These are phyloP conservation scores for Dictyostelium firmibasis DNA, from an alignment of 78 protist species.

Conservation along the genomic window DNA sequence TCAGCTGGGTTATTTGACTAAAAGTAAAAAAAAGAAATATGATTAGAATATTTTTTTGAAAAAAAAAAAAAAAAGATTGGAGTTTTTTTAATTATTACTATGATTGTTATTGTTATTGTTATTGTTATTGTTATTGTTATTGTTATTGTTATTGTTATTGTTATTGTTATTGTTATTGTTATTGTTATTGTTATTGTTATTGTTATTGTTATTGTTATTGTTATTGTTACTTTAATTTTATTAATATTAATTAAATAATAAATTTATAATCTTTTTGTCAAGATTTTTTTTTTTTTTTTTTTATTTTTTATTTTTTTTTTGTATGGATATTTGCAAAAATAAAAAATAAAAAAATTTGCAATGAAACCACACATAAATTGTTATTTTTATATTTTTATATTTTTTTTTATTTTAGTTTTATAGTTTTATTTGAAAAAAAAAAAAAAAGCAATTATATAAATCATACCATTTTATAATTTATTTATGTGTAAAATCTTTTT, in stretches of 20 bases:
- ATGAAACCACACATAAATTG: background rate
- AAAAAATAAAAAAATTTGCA: too few species aligned
- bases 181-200: background rate
- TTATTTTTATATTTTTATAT: background rate
- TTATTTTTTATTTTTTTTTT: background rate
- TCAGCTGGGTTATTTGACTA: constrained; percentile 27
- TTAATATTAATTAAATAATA: background rate
- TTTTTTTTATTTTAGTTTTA: background rate
- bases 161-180: background rate
- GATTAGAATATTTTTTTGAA: too few species aligned
- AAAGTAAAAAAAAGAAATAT: background rate
- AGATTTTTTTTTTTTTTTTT: background rate
- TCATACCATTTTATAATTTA: background rate
- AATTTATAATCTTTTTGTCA: background rate
- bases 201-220: background rate
- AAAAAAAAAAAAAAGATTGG: background rate
- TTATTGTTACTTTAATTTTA: background rate
- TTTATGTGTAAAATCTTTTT: background rate
- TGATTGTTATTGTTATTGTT: background rate
- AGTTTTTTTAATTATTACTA: background rate
- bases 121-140: background rate
- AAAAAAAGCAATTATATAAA: too few species aligned
- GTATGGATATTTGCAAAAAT: background rate
- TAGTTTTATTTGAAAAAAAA: background rate
- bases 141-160: background rate